Evolutionary conservation across 202 grass and related monocot genomes (phyloP).

Genomic region (Zizania palustris): DNA sequence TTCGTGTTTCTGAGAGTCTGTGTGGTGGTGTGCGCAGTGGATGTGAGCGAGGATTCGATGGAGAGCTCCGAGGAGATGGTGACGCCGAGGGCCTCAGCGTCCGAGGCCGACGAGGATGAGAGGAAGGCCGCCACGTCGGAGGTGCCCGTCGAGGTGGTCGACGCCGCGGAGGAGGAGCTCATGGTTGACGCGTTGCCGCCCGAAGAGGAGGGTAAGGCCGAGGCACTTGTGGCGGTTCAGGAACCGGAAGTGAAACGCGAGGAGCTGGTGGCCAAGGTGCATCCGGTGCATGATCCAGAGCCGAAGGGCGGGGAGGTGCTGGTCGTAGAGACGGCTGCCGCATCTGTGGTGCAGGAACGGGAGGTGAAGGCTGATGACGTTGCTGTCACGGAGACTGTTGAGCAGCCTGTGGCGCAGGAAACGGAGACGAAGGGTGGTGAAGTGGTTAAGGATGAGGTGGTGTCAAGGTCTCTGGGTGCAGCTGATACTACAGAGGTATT

Average conservation of each 20-base stretch:
- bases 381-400: background rate
- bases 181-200: conserved; percentile 46
- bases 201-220: conserved; percentile 25
- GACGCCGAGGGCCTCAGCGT: conserved; percentile 47
- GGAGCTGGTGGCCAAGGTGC: conserved; percentile 44
- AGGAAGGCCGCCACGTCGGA: conserved; percentile 41
- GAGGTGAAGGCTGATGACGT: conserved; percentile 29
- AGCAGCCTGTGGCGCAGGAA: background rate
- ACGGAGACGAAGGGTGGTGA: conserved; percentile 6
- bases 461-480: conserved; percentile 37
- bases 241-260: conserved; percentile 39
- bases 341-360: conserved; percentile 36
- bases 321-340: conserved; percentile 4
- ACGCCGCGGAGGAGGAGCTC: conserved; percentile 36
- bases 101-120: conserved; percentile 49
- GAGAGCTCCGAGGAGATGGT: conserved; percentile 72
- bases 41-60: conserved; percentile 60
- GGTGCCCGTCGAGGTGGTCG: conserved; percentile 33
- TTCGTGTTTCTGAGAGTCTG: conserved; percentile 33
- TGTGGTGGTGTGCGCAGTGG: conserved; percentile 43
- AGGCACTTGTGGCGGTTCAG: conserved; percentile 44
- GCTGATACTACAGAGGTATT: conserved; percentile 56
- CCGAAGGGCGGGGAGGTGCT: conserved; percentile 32
- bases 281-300: conserved; percentile 39
- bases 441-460: conserved; percentile 25